Percentiles rank a stretch among this genome's conserved stretches.
These are phyloP conservation scores for Tuber melanosporum DNA, from an alignment of 495 filamentous ascomycete genomes.

Conservation along the genomic window DNA sequence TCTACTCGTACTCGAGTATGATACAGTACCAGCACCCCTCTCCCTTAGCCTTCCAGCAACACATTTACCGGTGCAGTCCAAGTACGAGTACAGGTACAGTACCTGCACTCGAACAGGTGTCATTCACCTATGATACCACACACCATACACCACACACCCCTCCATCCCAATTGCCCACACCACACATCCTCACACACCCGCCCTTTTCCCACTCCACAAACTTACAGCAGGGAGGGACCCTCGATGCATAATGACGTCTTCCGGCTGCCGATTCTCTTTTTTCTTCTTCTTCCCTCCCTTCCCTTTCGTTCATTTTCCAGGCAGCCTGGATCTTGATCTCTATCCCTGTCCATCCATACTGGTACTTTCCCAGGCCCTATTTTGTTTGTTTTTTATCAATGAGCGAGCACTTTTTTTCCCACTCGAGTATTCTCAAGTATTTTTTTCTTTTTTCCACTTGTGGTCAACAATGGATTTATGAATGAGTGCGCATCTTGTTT, in stretches of 20 bases:
- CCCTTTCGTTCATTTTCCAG: constrained; percentile 15
- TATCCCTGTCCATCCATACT: constrained; percentile 22
- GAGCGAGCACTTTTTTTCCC: too few species aligned
- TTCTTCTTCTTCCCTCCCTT: not conserved
- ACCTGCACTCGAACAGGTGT: not conserved
- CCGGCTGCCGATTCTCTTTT: constrained; percentile 15
- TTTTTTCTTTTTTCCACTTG: too few species aligned
- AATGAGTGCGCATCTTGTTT: too few species aligned
- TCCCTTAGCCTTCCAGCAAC: too few species aligned
- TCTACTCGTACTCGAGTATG: too few species aligned
- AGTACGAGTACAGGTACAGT: too few species aligned
- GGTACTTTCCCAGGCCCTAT: too few species aligned
- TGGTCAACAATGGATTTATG: too few species aligned
- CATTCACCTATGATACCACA: not conserved
- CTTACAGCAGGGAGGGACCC: not conserved
- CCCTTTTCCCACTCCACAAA: not conserved
- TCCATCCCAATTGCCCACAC: not conserved
- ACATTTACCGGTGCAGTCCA: too few species aligned
- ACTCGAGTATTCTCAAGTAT: too few species aligned
- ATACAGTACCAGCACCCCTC: too few species aligned
- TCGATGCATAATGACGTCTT: constrained; percentile 30
- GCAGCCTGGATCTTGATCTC: constrained; percentile 36
- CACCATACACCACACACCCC: not conserved
- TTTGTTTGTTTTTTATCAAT: too few species aligned
- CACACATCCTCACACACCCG: not conserved